phyloP scores from a whole-genome alignment of 140 eudicot genomes.

The Bidens hawaiensis region DNA sequence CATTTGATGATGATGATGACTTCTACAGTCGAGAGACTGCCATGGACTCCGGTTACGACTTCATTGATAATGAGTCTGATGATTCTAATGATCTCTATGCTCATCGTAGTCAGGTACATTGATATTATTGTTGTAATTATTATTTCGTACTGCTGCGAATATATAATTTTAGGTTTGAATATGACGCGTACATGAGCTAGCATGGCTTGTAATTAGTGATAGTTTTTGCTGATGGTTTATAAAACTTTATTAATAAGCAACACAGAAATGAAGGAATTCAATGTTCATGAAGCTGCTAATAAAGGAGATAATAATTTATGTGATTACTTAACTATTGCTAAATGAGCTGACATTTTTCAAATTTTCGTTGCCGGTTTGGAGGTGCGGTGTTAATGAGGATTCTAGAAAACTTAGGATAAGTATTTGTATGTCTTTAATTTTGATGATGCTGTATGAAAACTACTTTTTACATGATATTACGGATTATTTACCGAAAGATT shows the following conservation, averaged over 20 bases:
- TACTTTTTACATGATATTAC: neutral
- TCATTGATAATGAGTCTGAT: too few relatives aligned
- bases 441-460: neutral
- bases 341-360: too few relatives aligned
- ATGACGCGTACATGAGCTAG: too few relatives aligned
- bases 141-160: constrained; percentile 3
- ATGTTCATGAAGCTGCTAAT: neutral
- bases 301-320: neutral
- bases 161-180: neutral
- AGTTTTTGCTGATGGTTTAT: neutral
- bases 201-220: too few relatives aligned
- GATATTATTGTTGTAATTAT: constrained; percentile 4
- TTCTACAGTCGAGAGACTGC: constrained; percentile 66
- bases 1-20: constrained; percentile 52
- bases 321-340: too few relatives aligned
- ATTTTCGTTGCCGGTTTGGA: neutral
- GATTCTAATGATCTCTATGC: constrained; percentile 44
- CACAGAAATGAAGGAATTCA: neutral
- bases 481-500: neutral
- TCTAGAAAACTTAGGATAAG: neutral
- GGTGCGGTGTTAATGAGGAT: neutral
- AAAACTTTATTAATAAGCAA: neutral
- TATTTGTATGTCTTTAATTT: neutral
- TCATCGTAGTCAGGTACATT: constrained; percentile 41
- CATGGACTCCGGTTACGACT: constrained; percentile 57